Evolutionary conservation across 148 eudicot species (phyloP).

Genomic region (Euryodendron excelsum): DNA sequence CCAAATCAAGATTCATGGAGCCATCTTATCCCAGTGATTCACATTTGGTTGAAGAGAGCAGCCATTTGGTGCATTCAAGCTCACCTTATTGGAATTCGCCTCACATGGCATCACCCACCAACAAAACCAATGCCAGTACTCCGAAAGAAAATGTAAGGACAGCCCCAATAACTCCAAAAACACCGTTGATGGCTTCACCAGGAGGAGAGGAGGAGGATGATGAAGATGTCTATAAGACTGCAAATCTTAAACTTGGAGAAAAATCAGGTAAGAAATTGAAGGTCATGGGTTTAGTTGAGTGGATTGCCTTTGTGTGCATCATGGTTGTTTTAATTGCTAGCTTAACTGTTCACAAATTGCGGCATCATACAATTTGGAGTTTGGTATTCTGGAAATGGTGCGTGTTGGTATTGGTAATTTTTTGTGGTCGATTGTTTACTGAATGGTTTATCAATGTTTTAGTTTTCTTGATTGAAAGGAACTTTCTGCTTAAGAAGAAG

Average conservation of each 20-base stretch:
- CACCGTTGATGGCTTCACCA: constrained; percentile 49
- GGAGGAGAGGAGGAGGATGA: constrained; percentile 53
- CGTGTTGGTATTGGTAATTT: constrained; percentile 52
- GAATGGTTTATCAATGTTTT: constrained; percentile 47
- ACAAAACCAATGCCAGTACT: constrained; percentile 8
- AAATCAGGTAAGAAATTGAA: constrained; percentile 38
- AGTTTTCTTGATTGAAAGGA: constrained; percentile 62
- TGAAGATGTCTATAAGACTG: constrained; percentile 51
- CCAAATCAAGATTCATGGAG: constrained; percentile 75
- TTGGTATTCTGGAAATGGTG: constrained; percentile 81
- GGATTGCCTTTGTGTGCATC: constrained; percentile 41
- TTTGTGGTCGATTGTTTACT: constrained; percentile 63
- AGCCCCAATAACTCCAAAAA: constrained; percentile 50
- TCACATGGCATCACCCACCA: constrained; percentile 30
- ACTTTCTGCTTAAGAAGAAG: constrained; percentile 65
- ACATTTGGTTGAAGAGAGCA: constrained; percentile 25
- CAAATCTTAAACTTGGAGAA: constrained; percentile 15
- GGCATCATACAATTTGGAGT: constrained; percentile 36
- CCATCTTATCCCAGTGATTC: constrained; percentile 43
- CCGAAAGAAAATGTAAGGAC: constrained; percentile 26
- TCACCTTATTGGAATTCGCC: constrained; percentile 42
- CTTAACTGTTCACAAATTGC: constrained; percentile 35
- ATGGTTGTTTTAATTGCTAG: constrained; percentile 46
- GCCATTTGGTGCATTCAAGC: constrained; percentile 13
- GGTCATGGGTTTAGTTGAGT: constrained; percentile 43